Evolutionary conservation across 768 basidiomycete genomes (phyloP).

Genomic region (Kwoniella mangroviensis): DNA sequence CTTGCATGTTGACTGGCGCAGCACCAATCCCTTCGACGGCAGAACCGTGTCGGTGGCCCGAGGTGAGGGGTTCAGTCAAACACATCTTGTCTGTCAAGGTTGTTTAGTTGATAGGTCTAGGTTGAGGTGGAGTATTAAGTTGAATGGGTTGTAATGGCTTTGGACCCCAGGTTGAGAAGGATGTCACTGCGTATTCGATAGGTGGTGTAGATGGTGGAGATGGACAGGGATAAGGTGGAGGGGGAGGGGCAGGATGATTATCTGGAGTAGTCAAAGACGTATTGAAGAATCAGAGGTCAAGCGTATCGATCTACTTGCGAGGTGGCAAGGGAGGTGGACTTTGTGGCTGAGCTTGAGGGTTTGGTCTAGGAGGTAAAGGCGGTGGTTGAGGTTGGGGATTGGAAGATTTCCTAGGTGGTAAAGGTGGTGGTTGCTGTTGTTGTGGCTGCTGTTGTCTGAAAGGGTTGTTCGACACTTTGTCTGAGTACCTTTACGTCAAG

Average conservation of each 20-base stretch:
- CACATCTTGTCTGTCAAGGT: conserved; percentile 5
- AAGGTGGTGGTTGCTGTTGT: neutral
- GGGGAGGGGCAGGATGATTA: neutral
- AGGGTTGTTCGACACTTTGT: conserved; percentile 1
- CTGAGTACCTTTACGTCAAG: too few relatives aligned
- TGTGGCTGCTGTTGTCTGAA: neutral
- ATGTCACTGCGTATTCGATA: neutral
- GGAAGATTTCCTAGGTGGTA: neutral
- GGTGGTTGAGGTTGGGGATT: neutral
- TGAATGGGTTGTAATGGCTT: neutral
- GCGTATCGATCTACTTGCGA: neutral
- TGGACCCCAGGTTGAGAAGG: neutral
- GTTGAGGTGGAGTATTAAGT: neutral
- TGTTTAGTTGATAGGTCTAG: neutral
- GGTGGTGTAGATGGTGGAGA: neutral
- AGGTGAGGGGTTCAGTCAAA: conserved; percentile 9
- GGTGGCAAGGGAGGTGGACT: neutral
- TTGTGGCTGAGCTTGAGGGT: neutral
- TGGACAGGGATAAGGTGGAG: neutral
- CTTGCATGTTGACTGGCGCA: neutral
- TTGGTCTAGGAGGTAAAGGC: conserved; percentile 1
- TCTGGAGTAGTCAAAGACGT: neutral
- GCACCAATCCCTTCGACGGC: neutral
- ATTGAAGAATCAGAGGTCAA: neutral
- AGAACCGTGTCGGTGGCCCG: neutral